phyloP scores from a whole-genome alignment of 441 rosid species.

The Omphalea diandra region DNA sequence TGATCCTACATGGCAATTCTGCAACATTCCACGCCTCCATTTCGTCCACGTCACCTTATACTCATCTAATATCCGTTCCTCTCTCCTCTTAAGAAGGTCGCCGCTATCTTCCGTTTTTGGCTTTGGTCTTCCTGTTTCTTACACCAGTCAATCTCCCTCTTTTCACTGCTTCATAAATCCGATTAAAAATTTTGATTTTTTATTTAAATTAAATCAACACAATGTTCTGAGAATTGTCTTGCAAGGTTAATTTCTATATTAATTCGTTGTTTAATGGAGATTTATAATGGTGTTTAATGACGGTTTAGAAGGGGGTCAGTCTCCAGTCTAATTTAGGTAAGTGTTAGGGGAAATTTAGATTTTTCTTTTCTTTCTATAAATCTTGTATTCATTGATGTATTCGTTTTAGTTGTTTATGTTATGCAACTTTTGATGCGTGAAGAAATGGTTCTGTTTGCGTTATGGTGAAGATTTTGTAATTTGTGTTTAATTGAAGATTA shows the following conservation, averaged over 20 bases:
- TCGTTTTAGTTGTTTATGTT: neutral
- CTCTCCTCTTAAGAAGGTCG: neutral
- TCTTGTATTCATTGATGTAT: neutral
- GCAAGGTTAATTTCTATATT: conserved; percentile 1
- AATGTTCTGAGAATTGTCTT: conserved; percentile 7
- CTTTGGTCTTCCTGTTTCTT: conserved; percentile 16
- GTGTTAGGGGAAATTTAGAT: neutral
- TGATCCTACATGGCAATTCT: conserved; percentile 28
- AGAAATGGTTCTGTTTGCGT: neutral
- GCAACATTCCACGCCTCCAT: conserved; percentile 23
- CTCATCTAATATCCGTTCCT: conserved; percentile 23
- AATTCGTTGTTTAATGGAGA: conserved; percentile 21
- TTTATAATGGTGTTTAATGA: conserved; percentile 27
- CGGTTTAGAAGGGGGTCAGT: conserved; percentile 26
- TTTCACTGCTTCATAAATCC: neutral
- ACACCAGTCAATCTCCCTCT: conserved; percentile 18
- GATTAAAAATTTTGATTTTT: neutral
- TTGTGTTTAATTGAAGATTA: conserved; percentile 1
- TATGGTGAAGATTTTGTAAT: neutral
- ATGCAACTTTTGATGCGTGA: neutral
- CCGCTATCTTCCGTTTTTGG: neutral
- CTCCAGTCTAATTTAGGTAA: conserved; percentile 22
- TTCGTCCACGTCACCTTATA: conserved; percentile 32
- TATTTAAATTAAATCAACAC: neutral
- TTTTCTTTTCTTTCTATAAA: neutral